A percentile compares a stretch with the other conserved stretches of the same genome.
Conservation (phyloP, 2,329 filamentous ascomycete genomes). For the Aspergillus ruber region DNA sequence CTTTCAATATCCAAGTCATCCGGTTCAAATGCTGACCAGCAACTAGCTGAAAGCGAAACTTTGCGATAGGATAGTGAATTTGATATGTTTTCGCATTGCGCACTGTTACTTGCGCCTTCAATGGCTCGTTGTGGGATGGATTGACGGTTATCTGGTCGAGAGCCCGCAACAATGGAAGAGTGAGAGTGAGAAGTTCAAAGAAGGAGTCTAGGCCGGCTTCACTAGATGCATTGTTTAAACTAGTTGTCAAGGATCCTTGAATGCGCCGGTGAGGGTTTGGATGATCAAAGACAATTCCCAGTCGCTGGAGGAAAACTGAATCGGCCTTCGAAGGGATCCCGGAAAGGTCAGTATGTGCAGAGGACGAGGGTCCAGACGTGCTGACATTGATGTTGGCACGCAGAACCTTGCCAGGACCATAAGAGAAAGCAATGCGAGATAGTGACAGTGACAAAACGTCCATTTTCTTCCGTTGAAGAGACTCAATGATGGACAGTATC, state of each 20-base stretch:
- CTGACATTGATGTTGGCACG: slow-evolving; percentile 27
- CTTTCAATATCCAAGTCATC: slow-evolving; percentile 31
- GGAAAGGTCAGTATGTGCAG: slow-evolving; percentile 15
- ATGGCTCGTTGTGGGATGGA: slow-evolving; percentile 13
- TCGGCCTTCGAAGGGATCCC: slow-evolving; percentile 16
- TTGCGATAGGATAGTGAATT: slow-evolving; percentile 29
- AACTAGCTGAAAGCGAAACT: slow-evolving; percentile 27
- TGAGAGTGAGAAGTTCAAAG: slow-evolving; percentile 27
- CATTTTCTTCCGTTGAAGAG: slow-evolving; percentile 28
- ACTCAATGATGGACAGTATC: slow-evolving; percentile 28
- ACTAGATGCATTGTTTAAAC: slow-evolving; percentile 26
- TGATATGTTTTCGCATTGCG: slow-evolving; percentile 30
- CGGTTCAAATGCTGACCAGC: slow-evolving; percentile 20
- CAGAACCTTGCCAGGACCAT: slow-evolving; percentile 23
- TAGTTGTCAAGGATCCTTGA: slow-evolving; percentile 31
- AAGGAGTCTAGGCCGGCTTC: slow-evolving; percentile 24
- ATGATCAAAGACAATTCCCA: slow-evolving; percentile 29
- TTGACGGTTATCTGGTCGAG: slow-evolving; percentile 30
- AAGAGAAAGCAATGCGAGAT: slow-evolving; percentile 29
- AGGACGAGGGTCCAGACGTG: slow-evolving; percentile 13
- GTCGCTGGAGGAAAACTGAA: slow-evolving; percentile 20
- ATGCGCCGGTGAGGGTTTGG: slow-evolving; percentile 37
- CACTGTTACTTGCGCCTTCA: slow-evolving; percentile 27
- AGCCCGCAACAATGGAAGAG: slow-evolving; percentile 32
- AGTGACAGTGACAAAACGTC: slow-evolving; percentile 27